Conservation (phyloP, 1,139 yeast genomes). For the Hansenula sp. region DNA sequence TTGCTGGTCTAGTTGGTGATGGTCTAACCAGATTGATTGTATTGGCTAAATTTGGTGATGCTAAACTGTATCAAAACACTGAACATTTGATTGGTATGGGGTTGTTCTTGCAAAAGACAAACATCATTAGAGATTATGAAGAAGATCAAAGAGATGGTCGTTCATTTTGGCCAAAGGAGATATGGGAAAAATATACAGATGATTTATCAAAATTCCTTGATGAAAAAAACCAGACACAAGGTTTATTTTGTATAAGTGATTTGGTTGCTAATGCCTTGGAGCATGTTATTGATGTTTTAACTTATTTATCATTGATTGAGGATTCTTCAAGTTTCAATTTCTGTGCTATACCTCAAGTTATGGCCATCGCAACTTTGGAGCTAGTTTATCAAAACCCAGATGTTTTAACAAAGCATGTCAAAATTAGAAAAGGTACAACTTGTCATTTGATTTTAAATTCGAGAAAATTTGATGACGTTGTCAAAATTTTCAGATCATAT, state of each 20-base stretch:
- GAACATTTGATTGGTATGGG: slow-evolving; percentile 86
- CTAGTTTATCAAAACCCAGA: slow-evolving; percentile 77
- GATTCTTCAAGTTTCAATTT: slow-evolving; percentile 86
- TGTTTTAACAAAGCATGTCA: slow-evolving; percentile 69
- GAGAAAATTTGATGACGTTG: slow-evolving; percentile 74
- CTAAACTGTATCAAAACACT: slow-evolving; percentile 47
- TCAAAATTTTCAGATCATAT: slow-evolving; percentile 69
- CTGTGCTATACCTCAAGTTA: slow-evolving; percentile 97
- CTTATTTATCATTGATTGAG: slow-evolving; percentile 68
- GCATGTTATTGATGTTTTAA: slow-evolving; percentile 76
- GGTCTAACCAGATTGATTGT: slow-evolving; percentile 84
- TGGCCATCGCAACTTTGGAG: slow-evolving; percentile 95
- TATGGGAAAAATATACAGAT: slow-evolving; percentile 80
- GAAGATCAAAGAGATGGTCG: slow-evolving; percentile 93
- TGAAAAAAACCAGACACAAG: slow-evolving; percentile 45
- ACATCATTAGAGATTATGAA: slow-evolving; percentile 90
- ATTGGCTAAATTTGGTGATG: slow-evolving; percentile 60
- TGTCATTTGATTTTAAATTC: slow-evolving; percentile 70
- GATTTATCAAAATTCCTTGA: slow-evolving; percentile 52
- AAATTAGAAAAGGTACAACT: slow-evolving; percentile 92
- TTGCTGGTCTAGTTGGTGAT: slow-evolving; percentile 97
- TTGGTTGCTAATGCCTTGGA: slow-evolving; percentile 74
- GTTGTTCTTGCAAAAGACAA: slow-evolving; percentile 87
- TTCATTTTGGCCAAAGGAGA: slow-evolving; percentile 94
- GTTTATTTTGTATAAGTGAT: slow-evolving; percentile 75